Evolutionary conservation across 768 basidiomycete genomes (phyloP), one percentile per base, ranked within the genome.

Genomic region (Rhodotorula babjevae): DNA sequence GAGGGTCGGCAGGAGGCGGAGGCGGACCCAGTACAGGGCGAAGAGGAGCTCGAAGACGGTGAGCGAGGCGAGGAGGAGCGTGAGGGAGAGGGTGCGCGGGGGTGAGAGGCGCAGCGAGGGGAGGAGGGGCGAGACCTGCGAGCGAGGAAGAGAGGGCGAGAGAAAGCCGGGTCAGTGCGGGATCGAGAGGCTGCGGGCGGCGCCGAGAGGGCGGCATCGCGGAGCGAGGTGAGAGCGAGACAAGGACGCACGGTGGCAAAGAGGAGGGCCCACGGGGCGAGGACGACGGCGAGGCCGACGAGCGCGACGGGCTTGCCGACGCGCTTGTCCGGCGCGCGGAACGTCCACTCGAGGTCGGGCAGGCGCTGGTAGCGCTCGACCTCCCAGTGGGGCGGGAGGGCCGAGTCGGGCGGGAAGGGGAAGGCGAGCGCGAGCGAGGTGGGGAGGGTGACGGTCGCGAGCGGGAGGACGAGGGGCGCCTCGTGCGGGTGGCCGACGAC

Each of bases 331-430:
- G 29, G 52, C 9, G 31, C 44, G 53, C 61, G 52, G 60, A 75
- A 73, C 12, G 76, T 78, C 77, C 76, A 78, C 2, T 49, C 21
- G 36, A 75, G 60, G 56, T 68, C 62, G 27, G 57, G 65, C 49
- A 58, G 55, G 12, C 25, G 15, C 2, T 2, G 19, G 62, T 73
- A 78, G 53, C 63, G 47, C 15, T 78, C 73, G 3, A 68, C 71
- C 50, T 77, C 73, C 77, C 77, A 78, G 19, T 64, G 67, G 21
- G 29, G 46, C 12, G 76, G 76, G 3, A 73, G 61, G 63, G 66
- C 64, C 19, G 53, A 46, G 36, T 61, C 57, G 25, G 75, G 68
- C 7, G 74, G 71, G 59, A 66, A 72, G 3, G 67, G 68, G 68
- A 60, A 65, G 19, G 74, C 61, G 42, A 72, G 63, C 29, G 56